A percentile compares a stretch with the other conserved stretches of the same genome.
phyloP scores from a whole-genome alignment of 768 basidiomycete species.

The Sporobolomyces pararoseus region DNA sequence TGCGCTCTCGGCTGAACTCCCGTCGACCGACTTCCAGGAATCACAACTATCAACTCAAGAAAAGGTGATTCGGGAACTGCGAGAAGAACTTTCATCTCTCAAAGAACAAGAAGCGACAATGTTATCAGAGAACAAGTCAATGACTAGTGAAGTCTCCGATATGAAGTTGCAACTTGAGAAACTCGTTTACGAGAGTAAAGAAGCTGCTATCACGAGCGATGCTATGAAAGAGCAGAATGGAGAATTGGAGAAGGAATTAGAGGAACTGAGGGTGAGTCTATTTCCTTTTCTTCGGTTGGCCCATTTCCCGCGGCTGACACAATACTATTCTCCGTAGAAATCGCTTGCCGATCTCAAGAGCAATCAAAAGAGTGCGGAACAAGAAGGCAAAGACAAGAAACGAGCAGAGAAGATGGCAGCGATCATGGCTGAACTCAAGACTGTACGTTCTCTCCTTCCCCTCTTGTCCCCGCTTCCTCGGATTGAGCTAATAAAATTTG shows the following conservation, averaged over 20 bases:
- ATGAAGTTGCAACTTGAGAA: conserved; percentile 85
- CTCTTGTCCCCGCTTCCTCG: not conserved
- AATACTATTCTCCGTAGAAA: conserved; percentile 52
- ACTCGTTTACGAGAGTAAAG: conserved; percentile 92
- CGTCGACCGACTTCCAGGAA: conserved; percentile 55
- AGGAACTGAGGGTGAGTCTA: conserved; percentile 62
- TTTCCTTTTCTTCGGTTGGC: not conserved
- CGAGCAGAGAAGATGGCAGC: conserved; percentile 99
- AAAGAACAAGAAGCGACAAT: conserved; percentile 59
- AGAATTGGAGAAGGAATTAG: conserved; percentile 79
- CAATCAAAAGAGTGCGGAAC: conserved; percentile 75
- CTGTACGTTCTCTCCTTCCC: conserved; percentile 57
- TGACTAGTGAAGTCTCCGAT: conserved; percentile 90
- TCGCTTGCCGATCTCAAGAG: conserved; percentile 71
- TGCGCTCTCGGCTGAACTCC: not conserved
- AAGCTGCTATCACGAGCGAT: conserved; percentile 84
- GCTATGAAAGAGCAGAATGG: conserved; percentile 90
- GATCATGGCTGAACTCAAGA: conserved; percentile 99
- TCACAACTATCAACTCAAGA: conserved; percentile 71
- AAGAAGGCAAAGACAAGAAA: conserved; percentile 96
- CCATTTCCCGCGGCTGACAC: not conserved
- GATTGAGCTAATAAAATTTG: no score
- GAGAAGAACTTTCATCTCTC: conserved; percentile 80
- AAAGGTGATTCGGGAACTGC: conserved; percentile 80
- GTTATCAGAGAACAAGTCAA: conserved; percentile 75